Base-by-base conservation (phyloP, 352 stramenopile species). In the Pythium coloratum region DNA sequence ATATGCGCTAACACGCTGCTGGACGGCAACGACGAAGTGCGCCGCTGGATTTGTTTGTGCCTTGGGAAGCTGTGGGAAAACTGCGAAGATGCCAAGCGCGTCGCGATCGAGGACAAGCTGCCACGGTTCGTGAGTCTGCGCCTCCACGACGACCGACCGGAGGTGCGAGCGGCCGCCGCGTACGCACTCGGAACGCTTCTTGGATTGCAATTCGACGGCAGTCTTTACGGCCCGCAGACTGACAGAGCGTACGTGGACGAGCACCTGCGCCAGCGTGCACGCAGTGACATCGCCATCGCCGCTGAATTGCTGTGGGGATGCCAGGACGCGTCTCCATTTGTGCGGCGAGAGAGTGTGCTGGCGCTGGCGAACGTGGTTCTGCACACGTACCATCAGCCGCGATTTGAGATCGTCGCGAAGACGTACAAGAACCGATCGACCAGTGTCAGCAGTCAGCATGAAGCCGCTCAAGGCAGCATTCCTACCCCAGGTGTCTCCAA, bases 61-160 rank as follows among this genome's bases (percentile, higher is more conserved):
- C 65, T 99, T 12, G 96, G 86, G 16, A 98, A 99, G 67, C 73
- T 99, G n/a, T 95, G 87, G 71, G 97, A 98, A 63, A 91, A 95
- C 42, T 97, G 97, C 70, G 76, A 92, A 49, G 76, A 90, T 62
- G 88, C 81, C 13, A 98, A 99, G 73, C 80, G 79, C 70, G 56
- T 93, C 16, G 83, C 83, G 20, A 92, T 97, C 56, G 84, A 94
- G 59, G 76, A 96, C 40, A 87, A 92, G 44, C 72, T 98, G 26
- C 94, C 97, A 55, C 78, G 84, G 14, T 74, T 93, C 16, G 64
- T 99, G 20, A 85, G 91, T 55, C 44, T 76, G 12, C 81, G 94
- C 2, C 78, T 99, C 2, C 70, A 80, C 13, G 91, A 99, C 66
- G 79, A 94, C 38, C 80, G 85, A 2, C 81, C 95, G 8, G 88